Percentiles rank a stretch among this genome's conserved stretches.
phyloP scores from a whole-genome alignment of 345 rosid genomes.

The Populus nigra region DNA sequence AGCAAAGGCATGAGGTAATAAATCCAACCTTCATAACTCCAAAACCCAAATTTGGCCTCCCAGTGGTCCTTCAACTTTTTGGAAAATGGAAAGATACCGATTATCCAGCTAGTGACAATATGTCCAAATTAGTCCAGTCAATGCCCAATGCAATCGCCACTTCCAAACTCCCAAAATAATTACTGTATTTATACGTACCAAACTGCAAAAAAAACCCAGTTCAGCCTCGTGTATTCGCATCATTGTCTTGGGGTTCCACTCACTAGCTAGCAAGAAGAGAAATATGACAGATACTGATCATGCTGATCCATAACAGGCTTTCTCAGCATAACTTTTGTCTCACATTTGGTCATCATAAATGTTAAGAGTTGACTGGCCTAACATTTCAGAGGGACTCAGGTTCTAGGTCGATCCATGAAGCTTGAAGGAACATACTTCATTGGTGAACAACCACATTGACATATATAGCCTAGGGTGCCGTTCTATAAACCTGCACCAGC shows the following conservation, averaged over 20 bases:
- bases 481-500: neutral
- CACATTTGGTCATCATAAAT: constrained; percentile 15
- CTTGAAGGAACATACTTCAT: neutral
- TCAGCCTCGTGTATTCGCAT: constrained; percentile 22
- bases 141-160: neutral
- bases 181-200: neutral
- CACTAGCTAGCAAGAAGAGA: constrained; percentile 5
- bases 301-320: constrained; percentile 9
- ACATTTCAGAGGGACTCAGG: constrained; percentile 12
- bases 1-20: neutral
- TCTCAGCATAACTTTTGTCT: constrained; percentile 10
- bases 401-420: neutral
- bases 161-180: constrained; percentile 3
- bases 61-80: constrained; percentile 30
- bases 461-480: neutral
- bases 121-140: neutral
- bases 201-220: neutral
- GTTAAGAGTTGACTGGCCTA: constrained; percentile 24
- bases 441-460: neutral
- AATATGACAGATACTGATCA: constrained; percentile 12
- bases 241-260: constrained; percentile 5
- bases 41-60: neutral
- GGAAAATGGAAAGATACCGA: constrained; percentile 5
- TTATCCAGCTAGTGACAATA: neutral
- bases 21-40: neutral